These are phyloP conservation scores for Typha latifolia DNA, from an alignment of 176 grass and related monocot species.

Conservation along the genomic window DNA sequence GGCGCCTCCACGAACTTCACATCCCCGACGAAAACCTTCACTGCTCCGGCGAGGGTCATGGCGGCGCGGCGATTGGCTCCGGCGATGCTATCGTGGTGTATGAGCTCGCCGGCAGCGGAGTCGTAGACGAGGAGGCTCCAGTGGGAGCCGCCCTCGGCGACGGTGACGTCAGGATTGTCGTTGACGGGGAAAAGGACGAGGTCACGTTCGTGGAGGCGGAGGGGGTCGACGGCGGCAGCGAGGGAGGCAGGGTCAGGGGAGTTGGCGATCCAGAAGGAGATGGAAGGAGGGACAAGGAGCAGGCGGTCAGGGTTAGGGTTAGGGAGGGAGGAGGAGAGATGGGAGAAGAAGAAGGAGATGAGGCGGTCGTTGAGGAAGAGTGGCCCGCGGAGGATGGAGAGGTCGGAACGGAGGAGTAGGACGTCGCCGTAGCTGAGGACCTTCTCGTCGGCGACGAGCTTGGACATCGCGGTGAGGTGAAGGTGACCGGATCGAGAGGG, in stretches of 20 bases:
- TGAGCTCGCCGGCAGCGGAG: slow-evolving; percentile 18
- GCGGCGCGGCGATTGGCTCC: slow-evolving; percentile 37
- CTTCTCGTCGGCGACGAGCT: slow-evolving; percentile 25
- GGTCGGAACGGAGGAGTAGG: slow-evolving; percentile 53
- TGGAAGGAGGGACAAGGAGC: slow-evolving; percentile 55
- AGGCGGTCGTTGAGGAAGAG: slow-evolving; percentile 71
- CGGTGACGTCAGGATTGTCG: slow-evolving; percentile 41
- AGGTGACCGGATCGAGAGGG: background rate
- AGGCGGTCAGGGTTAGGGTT: slow-evolving; percentile 5
- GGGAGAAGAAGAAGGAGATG: slow-evolving; percentile 58
- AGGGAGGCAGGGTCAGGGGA: slow-evolving; percentile 33
- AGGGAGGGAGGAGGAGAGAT: slow-evolving; percentile 27
- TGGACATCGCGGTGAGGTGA: background rate
- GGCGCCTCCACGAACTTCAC: slow-evolving; percentile 38
- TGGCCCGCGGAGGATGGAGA: slow-evolving; percentile 39
- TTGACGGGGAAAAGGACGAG: slow-evolving; percentile 63
- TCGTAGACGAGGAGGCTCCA: slow-evolving; percentile 43
- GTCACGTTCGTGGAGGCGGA: slow-evolving; percentile 33
- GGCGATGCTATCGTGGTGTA: slow-evolving; percentile 63
- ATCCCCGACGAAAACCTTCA: slow-evolving; percentile 16
- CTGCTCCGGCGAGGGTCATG: slow-evolving; percentile 20
- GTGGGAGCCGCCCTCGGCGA: slow-evolving; percentile 52
- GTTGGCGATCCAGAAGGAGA: slow-evolving; percentile 69
- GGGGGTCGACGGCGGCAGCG: slow-evolving; percentile 29
- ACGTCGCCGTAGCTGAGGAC: slow-evolving; percentile 52